phyloP scores from a whole-genome alignment of 331 rosid species.

The Rhamnella rubrinervis region DNA sequence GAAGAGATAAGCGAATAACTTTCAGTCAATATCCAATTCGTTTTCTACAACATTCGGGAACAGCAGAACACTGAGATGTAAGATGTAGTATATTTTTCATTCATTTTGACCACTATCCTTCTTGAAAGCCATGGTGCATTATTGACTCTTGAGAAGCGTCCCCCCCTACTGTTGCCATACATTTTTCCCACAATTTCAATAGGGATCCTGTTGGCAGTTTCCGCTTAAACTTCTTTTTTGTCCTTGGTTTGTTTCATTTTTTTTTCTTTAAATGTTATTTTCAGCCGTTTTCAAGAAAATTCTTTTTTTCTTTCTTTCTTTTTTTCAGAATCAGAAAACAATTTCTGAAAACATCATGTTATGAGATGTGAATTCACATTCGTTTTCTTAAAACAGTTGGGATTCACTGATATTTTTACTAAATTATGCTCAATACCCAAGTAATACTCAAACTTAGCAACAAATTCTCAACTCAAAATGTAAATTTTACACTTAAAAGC shows the following conservation, averaged over 20 bases:
- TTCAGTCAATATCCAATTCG: constrained; percentile 1
- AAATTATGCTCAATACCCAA: neutral
- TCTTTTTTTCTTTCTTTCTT: no score
- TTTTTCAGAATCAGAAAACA: no score
- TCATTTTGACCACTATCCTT: neutral
- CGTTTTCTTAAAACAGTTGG: no score
- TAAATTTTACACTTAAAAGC: neutral
- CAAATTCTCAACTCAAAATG: neutral
- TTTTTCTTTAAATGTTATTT: no score
- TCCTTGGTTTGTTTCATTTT: no score
- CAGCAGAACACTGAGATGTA: neutral
- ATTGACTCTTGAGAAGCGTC: neutral
- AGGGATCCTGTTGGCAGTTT: no score
- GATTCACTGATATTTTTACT: neutral
- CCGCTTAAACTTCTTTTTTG: no score
- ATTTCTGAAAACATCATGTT: no score
- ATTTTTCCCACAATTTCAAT: no score
- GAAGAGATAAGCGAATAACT: constrained; percentile 12
- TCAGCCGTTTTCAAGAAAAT: no score
- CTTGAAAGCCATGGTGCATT: neutral
- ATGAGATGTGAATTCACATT: no score
- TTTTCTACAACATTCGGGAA: neutral
- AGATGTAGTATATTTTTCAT: neutral
- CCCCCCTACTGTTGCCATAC: no score
- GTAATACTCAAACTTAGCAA: neutral